Evolutionary conservation across 1,284 basidiomycete species (phyloP), one percentile per base, ranked within the genome.

Genomic region (Inonotus hispidus): DNA sequence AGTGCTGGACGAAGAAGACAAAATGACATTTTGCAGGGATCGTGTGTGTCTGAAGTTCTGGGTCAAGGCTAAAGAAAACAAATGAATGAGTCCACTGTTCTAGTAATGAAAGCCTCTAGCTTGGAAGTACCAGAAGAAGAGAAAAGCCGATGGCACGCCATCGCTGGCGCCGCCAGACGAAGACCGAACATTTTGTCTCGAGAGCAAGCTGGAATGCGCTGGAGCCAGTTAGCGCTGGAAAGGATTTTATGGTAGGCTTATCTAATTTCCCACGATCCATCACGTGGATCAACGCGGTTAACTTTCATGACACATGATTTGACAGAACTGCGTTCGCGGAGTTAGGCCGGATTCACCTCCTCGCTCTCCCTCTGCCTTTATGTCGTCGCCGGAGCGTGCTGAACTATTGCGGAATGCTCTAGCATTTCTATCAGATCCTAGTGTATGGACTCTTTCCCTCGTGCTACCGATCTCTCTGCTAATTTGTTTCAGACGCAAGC

Each of bases 331-430:
- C 45, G 29, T 58, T 58, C 32, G 50, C 57, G 19, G 21, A 27
- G 27, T n/a, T 32, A 16, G 4, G 25, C 2, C 25, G 23, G 23
- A 27, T 16, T 25, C 19, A 35, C n/a, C 29, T 29, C 27, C n/a
- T 29, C 23, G 8, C 13, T 52, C 10, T 29, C 13, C 57, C 49
- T 29, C 43, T 59, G 62, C 66, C 62, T 46, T 63, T 62, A 83
- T 82, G 79, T 73, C 79, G 56, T 71, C 78, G 59, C 73, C 80
- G 66, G 82, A 85, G 67, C 79, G 90, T 70, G 81, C 82, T 67
- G 88, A 93, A 60, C 82, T 93, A 65, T 71, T 95, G 60, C 82
- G 80, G 58, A 92, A 90, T 78, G 93, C 93, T 0, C 82, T 95
- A 62, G 76, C 82, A 0, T 95, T 95, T 73, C 81, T 95, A 53